Evolutionary conservation across 768 basidiomycete species (phyloP), one percentile per base, ranked within the genome.

Genomic region (Boletellus sp.): DNA sequence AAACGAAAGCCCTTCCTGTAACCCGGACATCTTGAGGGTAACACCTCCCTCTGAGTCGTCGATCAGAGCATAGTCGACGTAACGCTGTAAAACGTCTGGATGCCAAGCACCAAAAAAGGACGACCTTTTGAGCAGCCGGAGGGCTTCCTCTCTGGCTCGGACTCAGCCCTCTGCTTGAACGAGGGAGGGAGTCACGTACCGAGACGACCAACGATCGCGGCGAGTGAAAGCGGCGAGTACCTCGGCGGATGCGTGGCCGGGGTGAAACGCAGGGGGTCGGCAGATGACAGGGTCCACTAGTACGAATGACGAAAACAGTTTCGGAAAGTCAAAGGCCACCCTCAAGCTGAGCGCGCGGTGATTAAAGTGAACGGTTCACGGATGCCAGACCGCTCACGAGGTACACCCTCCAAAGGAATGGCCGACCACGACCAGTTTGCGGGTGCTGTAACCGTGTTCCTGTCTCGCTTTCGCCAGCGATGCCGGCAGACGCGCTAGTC

Each of bases 371-470:
- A 4, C 22, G 12, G 6, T 22, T 23, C 10, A 31, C 1, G 1
- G 1, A 19, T 19, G 24, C 28, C 6, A 22, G 44, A 49, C 7
- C 47, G 74, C 88, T 60, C 61, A 90, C 84, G 81, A 76, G 2
- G 83, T 81, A 60, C 83, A 84, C 2, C 88, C 93, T 17, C 94
- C 90, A 45, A 90, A 83, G 0, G 91, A 94, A 62, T 96, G 94
- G 0, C 91, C 93, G 4, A 92, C 70, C 5, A 74, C 81, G 19
- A 92, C 72, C 3, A 93, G 59, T n/a, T 67, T 78, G 31, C 85
- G 77, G 5, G 69, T 54, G 2, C 39, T 53, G 59, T 83, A 81
- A 1, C 88, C 88, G 17, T 64, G 56, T 2, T 52, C 51, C 33
- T 64, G 61, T 34, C 88, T 78, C 16, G 58, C 47, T 2, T 68